Evolutionary conservation across 257 asterid species (phyloP), one percentile per base, ranked within the genome.

Genomic region (Rauvolfia tetraphylla): DNA sequence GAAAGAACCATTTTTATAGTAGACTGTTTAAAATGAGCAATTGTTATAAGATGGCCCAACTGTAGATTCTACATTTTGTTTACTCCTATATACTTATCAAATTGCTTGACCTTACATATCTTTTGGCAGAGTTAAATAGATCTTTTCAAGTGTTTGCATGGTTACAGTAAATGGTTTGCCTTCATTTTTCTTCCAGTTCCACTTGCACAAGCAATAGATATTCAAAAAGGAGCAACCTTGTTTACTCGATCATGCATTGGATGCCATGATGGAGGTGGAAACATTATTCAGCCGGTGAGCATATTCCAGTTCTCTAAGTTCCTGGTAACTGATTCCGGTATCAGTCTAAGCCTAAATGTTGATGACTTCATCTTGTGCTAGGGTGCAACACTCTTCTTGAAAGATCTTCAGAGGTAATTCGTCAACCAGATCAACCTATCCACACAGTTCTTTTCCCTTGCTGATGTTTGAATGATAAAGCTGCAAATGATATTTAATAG

Each of bases 201-300:
- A 14, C 58, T 85, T 61, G 95, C 85, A 20, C 89, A 89, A 71
- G 83, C 92, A 65, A 48, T 86, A 65, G 91, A 92, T 78, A 84
- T 79, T 68, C 87, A 86, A 67, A 90, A 83, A 83, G 96, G 96
- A 74, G 91, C 89, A 72, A 58, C 82, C 78, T 86, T 90, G 88
- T 92, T 94, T 83, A 56, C 74, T 18, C 92, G 82, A 75, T 81
- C 98, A 74, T 94, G 98, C 95, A 89, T 92, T 31, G 98, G 98
- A 56, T 94, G 98, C 89, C 98, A 94, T 76, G 96, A 78, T 66
- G 86, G 85, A 44, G 98, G 98, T 62, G 98, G 98, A 81, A 94
- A 92, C 87, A 81, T 94, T 71, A 89, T 94, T 75, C 96, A 90
- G 83, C 98, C 98, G 68, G 97, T 93, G 92, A 93, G 97, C 67